Conservation (phyloP, 2,329 filamentous ascomycete species). For the Fusarium hostae region DNA sequence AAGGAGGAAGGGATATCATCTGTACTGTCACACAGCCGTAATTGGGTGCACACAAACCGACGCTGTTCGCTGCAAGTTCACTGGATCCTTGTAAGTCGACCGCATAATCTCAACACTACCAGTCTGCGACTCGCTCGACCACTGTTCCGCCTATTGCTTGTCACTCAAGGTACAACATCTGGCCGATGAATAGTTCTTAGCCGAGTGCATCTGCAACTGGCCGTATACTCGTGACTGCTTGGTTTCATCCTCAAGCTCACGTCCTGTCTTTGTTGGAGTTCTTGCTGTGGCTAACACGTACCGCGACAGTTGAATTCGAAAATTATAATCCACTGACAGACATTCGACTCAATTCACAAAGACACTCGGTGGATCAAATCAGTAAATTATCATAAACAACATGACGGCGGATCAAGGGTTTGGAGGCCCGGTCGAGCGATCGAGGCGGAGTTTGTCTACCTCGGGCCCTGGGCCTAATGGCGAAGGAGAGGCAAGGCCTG, state of each 20-base stretch:
- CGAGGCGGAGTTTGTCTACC: slow-evolving; percentile 50
- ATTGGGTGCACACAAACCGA: slow-evolving; percentile 32
- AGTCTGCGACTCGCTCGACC: slow-evolving; percentile 9
- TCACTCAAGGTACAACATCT: slow-evolving; percentile 34
- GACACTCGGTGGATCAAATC: background rate
- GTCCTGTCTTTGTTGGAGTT: background rate
- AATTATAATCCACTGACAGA: background rate
- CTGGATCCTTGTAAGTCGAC: slow-evolving; percentile 43
- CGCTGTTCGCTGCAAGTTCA: slow-evolving; percentile 13
- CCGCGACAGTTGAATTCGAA: slow-evolving; percentile 6
- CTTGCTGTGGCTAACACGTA: slow-evolving; percentile 25
- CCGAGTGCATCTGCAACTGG: slow-evolving; percentile 42
- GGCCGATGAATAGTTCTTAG: slow-evolving; percentile 34
- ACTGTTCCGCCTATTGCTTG: slow-evolving; percentile 10
- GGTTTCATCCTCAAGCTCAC: slow-evolving; percentile 19
- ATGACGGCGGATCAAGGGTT: slow-evolving; percentile 61
- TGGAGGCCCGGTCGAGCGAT: slow-evolving; percentile 53
- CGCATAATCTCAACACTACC: slow-evolving; percentile 19
- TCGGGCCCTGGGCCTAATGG: slow-evolving; percentile 57
- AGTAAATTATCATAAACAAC: background rate
- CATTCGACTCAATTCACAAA: background rate
- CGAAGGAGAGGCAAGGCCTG: slow-evolving; percentile 57
- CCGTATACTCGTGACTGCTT: slow-evolving; percentile 42
- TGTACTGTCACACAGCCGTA: slow-evolving; percentile 22
- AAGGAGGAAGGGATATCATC: slow-evolving; percentile 10